Evolutionary conservation across 805 yeast species (phyloP).

Genomic region (Zygoascus bituminiphila): DNA sequence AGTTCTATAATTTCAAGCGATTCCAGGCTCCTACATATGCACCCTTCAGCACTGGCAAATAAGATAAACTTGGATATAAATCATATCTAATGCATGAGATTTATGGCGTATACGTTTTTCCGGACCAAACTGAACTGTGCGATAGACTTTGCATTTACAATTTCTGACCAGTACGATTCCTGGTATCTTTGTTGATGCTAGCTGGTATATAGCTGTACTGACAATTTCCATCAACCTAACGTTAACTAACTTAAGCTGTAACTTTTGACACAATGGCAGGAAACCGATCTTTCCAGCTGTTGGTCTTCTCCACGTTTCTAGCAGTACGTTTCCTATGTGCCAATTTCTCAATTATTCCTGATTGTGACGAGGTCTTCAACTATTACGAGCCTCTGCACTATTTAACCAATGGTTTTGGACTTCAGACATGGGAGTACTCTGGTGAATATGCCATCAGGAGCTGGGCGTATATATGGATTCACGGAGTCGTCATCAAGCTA

Average conservation of each 20-base stretch:
- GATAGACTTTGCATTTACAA: too few relatives aligned
- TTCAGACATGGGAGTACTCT: slow-evolving; percentile 95
- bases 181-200: too few relatives aligned
- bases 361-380: slow-evolving; percentile 88
- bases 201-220: too few relatives aligned
- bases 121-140: too few relatives aligned
- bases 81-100: background rate
- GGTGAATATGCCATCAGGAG: slow-evolving; percentile 84
- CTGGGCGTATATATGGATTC: slow-evolving; percentile 61
- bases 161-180: too few relatives aligned
- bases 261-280: background rate
- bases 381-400: slow-evolving; percentile 92
- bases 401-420: slow-evolving; percentile 71
- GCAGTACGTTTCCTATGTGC: slow-evolving; percentile 33
- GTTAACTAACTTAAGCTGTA: too few relatives aligned
- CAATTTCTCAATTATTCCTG: slow-evolving; percentile 63
- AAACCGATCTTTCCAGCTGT: background rate
- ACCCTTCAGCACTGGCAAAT: slow-evolving; percentile 15
- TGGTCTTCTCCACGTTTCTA: slow-evolving; percentile 8
- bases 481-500: slow-evolving; percentile 23
- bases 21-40: slow-evolving; percentile 31
- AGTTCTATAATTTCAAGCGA: slow-evolving; percentile 40
- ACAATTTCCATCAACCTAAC: too few relatives aligned
- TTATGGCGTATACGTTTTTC: background rate
- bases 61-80: background rate